Evolutionary conservation across 192 early-diverging fungal genomes (phyloP), one percentile per base, ranked within the genome.

Genomic region (Coemansia erecta): DNA sequence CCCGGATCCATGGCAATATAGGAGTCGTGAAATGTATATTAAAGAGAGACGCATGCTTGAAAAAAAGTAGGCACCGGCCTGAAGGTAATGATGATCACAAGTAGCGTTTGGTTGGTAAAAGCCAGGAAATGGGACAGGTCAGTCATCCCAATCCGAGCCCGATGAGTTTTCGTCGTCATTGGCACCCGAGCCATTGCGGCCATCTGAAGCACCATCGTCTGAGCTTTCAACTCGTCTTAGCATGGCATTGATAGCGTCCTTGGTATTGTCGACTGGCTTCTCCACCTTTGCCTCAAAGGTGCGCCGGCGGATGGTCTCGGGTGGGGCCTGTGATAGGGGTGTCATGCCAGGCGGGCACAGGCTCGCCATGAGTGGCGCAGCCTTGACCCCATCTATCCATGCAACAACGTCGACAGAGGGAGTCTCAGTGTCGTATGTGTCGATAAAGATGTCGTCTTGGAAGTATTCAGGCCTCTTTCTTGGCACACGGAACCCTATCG

Each of bases 381-480:
- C 56, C 22, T 21, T 19, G 12, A 57, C 41, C 3, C 73, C 73
- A 35, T 14, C 53, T 8, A 88, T 72, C 89, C 91, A 95, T 3
- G 73, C 79, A 0, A 42, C 58, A 1, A 84, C 73, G n/a, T 71
- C 62, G 26, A 88, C 50, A 0, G 71, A 49, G 0, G 89, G 59
- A 2, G 71, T 69, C 48, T 80, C 77, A 13, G 76, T 58, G 61
- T 90, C 89, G 1, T 61, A 50, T 0, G 91, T 92, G 24, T 72
- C 81, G 0, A 86, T 78, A 72, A 84, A 97, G 15, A 97, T 61
- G 56, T 94, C 92, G 67, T 97, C 93, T 67, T 97, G 93, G 68
- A 97, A 97, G 46, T 71, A 92, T 53, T 94, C 90, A n/a, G 84
- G 85, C 70, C 89, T 83, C 51, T 89, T 83, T 35, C 94, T 72